phyloP scores from a whole-genome alignment of 306 rosid species.

The Potentilla sterilis region DNA sequence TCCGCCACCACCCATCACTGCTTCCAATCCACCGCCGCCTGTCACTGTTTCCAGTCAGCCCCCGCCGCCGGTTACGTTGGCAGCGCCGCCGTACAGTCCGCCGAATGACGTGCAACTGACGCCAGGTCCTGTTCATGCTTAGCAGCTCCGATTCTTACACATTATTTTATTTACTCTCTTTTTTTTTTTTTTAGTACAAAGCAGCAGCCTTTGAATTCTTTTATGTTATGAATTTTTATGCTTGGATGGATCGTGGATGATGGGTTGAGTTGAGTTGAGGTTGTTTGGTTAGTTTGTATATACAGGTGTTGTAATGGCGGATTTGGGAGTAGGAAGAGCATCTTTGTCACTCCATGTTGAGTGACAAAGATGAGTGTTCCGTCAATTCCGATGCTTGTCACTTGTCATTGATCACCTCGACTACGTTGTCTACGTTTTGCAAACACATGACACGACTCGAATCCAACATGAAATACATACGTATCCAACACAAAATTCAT shows the following conservation, averaged over 20 bases:
- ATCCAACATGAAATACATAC: no score
- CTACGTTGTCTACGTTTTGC: constrained; percentile 1
- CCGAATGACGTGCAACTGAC: constrained; percentile 42
- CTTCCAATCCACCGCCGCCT: constrained; percentile 24
- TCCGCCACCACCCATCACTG: constrained; percentile 22
- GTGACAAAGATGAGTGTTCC: not conserved
- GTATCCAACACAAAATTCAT: no score
- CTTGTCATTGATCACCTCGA: not conserved
- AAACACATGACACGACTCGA: no score
- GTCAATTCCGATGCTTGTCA: not conserved
- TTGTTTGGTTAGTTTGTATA: not conserved
- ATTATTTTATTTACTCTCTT: not conserved
- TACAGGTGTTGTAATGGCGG: not conserved
- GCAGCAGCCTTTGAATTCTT: not conserved
- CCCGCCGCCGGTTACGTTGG: constrained; percentile 29
- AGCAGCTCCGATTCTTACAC: constrained; percentile 25
- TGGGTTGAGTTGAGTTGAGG: constrained; percentile 1
- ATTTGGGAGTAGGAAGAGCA: constrained; percentile 14
- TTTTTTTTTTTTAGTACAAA: not conserved
- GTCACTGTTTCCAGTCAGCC: constrained; percentile 24
- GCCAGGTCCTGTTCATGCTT: constrained; percentile 57
- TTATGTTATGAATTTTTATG: not conserved
- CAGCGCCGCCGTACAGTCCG: constrained; percentile 47
- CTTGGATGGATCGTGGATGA: constrained; percentile 17
- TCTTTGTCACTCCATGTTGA: not conserved